phyloP scores from a whole-genome alignment of 2,329 filamentous ascomycete genomes.

The Parafenestella ontariensis region DNA sequence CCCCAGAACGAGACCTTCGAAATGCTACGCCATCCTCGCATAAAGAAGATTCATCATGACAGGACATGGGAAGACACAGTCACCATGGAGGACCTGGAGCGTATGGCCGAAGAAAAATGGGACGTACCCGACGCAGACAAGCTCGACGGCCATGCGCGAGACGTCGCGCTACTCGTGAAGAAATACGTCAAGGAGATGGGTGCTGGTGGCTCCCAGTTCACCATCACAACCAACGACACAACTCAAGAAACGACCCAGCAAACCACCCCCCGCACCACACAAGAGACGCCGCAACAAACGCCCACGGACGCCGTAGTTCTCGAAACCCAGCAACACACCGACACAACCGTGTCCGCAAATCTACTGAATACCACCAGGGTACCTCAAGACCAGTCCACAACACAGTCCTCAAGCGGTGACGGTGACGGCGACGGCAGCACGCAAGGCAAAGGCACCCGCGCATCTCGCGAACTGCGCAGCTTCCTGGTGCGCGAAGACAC shows the following conservation, averaged over 20 bases:
- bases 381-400: conserved; percentile 13
- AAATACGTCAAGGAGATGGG: conserved; percentile 25
- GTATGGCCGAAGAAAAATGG: conserved; percentile 65
- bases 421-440: conserved; percentile 27
- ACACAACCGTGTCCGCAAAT: conserved; percentile 11
- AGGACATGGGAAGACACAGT: conserved; percentile 72
- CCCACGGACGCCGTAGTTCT: conserved; percentile 19
- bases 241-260: conserved; percentile 31
- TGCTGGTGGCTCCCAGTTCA: conserved; percentile 24
- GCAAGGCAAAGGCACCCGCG: conserved; percentile 26
- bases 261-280: conserved; percentile 21
- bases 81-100: conserved; percentile 73
- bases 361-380: too few relatives aligned
- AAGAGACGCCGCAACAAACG: conserved; percentile 5
- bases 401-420: conserved; percentile 20
- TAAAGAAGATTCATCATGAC: conserved; percentile 80
- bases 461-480: conserved; percentile 24
- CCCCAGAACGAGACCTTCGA: conserved; percentile 72
- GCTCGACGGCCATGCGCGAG: conserved; percentile 39
- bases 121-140: conserved; percentile 31
- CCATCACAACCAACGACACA: conserved; percentile 24
- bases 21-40: conserved; percentile 76
- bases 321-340: conserved; percentile 26
- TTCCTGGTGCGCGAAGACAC: conserved; percentile 33
- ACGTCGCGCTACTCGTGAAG: conserved; percentile 34